Conservation (phyloP, 345 rosid genomes). For the Rhodamnia rubescens region DNA sequence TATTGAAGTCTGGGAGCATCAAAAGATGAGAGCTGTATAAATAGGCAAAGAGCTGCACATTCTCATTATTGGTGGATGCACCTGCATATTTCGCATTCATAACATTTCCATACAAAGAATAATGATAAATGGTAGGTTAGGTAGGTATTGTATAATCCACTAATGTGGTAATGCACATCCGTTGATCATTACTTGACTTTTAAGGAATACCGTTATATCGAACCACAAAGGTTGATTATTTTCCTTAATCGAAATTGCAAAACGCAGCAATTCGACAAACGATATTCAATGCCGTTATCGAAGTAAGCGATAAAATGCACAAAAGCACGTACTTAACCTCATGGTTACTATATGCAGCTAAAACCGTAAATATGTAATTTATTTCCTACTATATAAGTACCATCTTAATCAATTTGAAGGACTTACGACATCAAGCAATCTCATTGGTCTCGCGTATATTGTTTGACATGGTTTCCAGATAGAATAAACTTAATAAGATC, state of each 20-base stretch:
- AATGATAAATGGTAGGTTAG: neutral
- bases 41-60: neutral
- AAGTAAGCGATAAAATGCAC: neutral
- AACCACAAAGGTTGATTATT: neutral
- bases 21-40: neutral
- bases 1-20: neutral
- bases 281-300: neutral
- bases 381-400: neutral
- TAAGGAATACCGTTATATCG: neutral
- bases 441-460: neutral
- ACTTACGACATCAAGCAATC: neutral
- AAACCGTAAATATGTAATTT: fast-evolving
- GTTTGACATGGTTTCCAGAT: neutral
- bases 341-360: neutral
- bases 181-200: neutral
- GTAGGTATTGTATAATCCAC: neutral
- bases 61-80: neutral
- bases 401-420: neutral
- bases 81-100: neutral
- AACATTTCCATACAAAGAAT: neutral
- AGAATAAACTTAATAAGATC: neutral
- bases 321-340: neutral
- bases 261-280: fast-evolving
- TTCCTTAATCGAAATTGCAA: neutral
- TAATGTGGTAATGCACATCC: neutral